Evolutionary conservation across 805 yeast genomes (phyloP).

Genomic region (Yarrowia bubula): DNA sequence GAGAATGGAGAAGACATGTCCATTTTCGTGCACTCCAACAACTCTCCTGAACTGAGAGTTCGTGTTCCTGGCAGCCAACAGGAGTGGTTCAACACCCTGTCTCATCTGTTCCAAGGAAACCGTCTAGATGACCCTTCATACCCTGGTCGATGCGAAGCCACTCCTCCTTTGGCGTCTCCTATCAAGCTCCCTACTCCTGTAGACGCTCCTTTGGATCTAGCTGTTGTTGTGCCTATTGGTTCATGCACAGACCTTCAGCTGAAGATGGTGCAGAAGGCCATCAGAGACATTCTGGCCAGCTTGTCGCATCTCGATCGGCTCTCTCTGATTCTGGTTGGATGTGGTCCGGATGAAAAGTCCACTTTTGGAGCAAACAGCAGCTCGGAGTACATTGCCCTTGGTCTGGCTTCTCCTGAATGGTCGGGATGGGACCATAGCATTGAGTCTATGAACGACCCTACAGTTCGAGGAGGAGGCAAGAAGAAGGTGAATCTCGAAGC

Average conservation of each 20-base stretch:
- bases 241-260: not conserved
- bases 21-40: not conserved
- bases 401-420: slow-evolving; percentile 9
- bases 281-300: not conserved
- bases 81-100: not conserved
- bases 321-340: slow-evolving; percentile 5
- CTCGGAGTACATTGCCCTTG: slow-evolving; percentile 5
- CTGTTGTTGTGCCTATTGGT: not conserved
- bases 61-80: not conserved
- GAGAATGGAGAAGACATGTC: not conserved
- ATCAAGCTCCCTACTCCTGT: not conserved
- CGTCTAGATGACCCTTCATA: not conserved
- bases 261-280: not conserved
- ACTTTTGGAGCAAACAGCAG: not conserved
- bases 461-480: slow-evolving; percentile 13
- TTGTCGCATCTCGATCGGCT: slow-evolving; percentile 2
- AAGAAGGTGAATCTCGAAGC: slow-evolving; percentile 17
- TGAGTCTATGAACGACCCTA: not conserved
- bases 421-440: slow-evolving; percentile 17
- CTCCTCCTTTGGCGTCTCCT: not conserved
- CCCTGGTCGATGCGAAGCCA: not conserved
- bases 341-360: not conserved
- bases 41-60: slow-evolving; percentile 3
- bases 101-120: not conserved
- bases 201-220: slow-evolving; percentile 7